A percentile compares a stretch with the other conserved stretches of the same genome.
These are phyloP conservation scores for Pichia sp. DNA, from an alignment of 1,139 yeast species.

Conservation along the genomic window DNA sequence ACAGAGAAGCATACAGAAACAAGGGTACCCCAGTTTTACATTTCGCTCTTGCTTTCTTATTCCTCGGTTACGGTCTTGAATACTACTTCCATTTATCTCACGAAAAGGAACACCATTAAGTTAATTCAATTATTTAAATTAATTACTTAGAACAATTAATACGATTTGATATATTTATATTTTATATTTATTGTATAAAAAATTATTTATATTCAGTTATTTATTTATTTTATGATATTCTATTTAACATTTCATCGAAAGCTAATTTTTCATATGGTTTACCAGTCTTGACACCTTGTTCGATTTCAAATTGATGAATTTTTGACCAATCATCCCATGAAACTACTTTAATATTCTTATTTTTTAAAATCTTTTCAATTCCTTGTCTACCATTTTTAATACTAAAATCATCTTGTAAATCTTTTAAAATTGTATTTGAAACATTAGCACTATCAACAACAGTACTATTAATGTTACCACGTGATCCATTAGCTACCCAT, in stretches of 20 bases:
- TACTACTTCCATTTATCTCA: constrained; percentile 83
- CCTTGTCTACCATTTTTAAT: constrained; percentile 22
- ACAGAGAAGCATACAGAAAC: constrained; percentile 75
- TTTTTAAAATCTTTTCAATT: constrained; percentile 29
- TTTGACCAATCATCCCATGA: constrained; percentile 71
- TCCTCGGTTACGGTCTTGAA: constrained; percentile 86
- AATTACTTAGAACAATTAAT: not conserved
- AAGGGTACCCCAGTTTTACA: constrained; percentile 79
- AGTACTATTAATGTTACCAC: constrained; percentile 88
- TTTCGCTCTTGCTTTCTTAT: constrained; percentile 62
- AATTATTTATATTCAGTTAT: constrained; percentile 2
- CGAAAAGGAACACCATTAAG: constrained; percentile 37
- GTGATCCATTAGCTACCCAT: constrained; percentile 86
- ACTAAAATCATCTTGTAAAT: constrained; percentile 7
- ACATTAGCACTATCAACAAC: constrained; percentile 54
- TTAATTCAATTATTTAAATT: not conserved
- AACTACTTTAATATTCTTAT: constrained; percentile 33
- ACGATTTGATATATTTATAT: not conserved
- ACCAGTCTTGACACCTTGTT: constrained; percentile 37
- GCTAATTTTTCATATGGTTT: constrained; percentile 56
- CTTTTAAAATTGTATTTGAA: constrained; percentile 21
- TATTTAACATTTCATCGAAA: constrained; percentile 39
- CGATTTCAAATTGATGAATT: constrained; percentile 50
- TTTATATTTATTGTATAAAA: constrained; percentile 2
- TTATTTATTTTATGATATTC: not conserved